These are phyloP conservation scores for Magnusiomyces paraingens DNA, from an alignment of 1,139 yeast species.

Conservation along the genomic window DNA sequence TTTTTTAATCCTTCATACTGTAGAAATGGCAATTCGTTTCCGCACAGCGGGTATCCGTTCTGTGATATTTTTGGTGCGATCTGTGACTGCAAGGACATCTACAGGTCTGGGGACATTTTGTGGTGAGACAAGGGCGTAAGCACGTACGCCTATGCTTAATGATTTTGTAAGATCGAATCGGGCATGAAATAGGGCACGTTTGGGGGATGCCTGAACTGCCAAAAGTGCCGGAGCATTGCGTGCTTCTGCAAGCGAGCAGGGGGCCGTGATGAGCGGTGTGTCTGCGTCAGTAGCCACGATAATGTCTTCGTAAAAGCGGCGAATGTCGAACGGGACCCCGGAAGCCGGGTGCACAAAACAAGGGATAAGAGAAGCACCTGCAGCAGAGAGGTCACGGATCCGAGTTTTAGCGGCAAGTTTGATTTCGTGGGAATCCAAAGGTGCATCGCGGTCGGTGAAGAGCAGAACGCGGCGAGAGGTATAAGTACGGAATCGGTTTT, in stretches of 20 bases:
- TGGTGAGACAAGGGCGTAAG: conserved; percentile 56
- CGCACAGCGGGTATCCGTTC: no score
- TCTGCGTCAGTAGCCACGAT: neutral
- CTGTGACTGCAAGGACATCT: conserved; percentile 32
- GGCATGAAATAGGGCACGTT: conserved; percentile 57
- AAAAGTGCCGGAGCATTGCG: neutral
- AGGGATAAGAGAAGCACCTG: conserved; percentile 54
- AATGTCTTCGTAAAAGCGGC: conserved; percentile 51
- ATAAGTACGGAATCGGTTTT: neutral
- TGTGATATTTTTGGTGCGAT: conserved; percentile 19
- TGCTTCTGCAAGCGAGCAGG: conserved; percentile 5
- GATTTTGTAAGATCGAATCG: conserved; percentile 47
- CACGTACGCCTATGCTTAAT: conserved; percentile 60
- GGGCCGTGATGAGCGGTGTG: neutral
- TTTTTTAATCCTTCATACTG: conserved; percentile 12
- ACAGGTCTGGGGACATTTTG: conserved; percentile 44
- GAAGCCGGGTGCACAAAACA: conserved; percentile 44
- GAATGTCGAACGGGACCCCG: conserved; percentile 41
- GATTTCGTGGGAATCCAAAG: neutral
- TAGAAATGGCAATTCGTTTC: no score
- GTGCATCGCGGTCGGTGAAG: conserved; percentile 2
- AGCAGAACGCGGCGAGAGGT: neutral
- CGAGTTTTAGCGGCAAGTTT: conserved; percentile 3
- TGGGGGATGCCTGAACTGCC: conserved; percentile 37
- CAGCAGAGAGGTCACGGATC: conserved; percentile 37